phyloP scores from a whole-genome alignment of 164 flowering plant genomes.

The Taxillus chinensis region DNA sequence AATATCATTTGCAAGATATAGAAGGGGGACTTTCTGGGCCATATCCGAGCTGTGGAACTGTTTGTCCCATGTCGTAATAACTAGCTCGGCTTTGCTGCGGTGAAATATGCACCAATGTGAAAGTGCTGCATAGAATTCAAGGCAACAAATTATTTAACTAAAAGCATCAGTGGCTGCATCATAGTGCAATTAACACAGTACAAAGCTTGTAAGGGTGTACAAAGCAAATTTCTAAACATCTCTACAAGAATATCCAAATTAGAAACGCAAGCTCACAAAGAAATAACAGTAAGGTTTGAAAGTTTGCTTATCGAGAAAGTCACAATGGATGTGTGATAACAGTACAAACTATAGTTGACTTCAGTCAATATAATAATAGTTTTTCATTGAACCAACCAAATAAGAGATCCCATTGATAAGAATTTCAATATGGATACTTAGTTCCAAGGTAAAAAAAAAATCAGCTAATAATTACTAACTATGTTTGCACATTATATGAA shows the following conservation, averaged over 20 bases:
- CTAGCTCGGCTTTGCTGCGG: constrained; percentile 71
- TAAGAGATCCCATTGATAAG: not conserved
- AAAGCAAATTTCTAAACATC: not conserved
- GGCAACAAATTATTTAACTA: constrained; percentile 10
- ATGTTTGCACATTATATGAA: not conserved
- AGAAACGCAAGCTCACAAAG: too few species aligned
- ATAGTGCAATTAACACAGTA: not conserved
- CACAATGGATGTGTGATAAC: too few species aligned
- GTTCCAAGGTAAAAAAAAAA: not conserved
- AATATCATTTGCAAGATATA: constrained; percentile 96
- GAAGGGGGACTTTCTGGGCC: constrained; percentile 61
- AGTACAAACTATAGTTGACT: too few species aligned
- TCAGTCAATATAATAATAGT: too few species aligned
- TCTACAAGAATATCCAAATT: not conserved
- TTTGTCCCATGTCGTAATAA: constrained; percentile 84
- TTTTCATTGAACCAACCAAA: too few species aligned
- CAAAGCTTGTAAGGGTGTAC: not conserved
- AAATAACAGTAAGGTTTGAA: too few species aligned
- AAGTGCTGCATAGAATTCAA: constrained; percentile 52
- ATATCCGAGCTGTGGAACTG: constrained; percentile 62
- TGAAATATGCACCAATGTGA: constrained; percentile 99
- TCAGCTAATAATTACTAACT: not conserved
- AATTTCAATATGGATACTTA: not conserved
- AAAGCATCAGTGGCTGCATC: not conserved
- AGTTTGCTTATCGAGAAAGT: too few species aligned